Base-by-base conservation (phyloP, 1,284 basidiomycete genomes). In the Puccinia hordei region DNA sequence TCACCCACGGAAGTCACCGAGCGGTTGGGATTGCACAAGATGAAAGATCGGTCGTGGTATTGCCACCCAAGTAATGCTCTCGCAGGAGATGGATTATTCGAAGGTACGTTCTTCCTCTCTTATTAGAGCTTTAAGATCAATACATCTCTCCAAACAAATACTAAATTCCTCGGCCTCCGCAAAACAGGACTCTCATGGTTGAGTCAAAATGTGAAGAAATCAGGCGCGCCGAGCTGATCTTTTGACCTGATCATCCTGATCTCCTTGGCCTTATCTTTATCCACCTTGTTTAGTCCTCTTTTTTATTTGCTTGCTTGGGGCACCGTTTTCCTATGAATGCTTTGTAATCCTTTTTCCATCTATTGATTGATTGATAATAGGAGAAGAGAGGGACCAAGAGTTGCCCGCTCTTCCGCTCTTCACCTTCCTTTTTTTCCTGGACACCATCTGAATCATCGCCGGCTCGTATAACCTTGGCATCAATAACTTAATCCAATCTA, bases 1-100 rank as follows among this genome's bases (percentile, higher is more conserved):
- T 95, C 94, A 44, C 97, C 96, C 41, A 95, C 96, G 15, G 96
- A 99, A 86, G 94, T 99, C 53, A 99, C 97, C 12, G 97, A 99
- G 87, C 97, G 96, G 86, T 88, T 99, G 57, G 95, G 95, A 59
- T 88, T 99, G 83, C 93, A 98, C 86, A 89, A 92, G 83, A 96
- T 99, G 94, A 91, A 94, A 82, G 95, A 98, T 85, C 89, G 97
- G 82, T 94, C 93, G 86, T 99, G 97, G 97, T 99, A 97, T 89
- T 95, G 97, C 65, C 95, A 98, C 87, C 95, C 95, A 0, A 82
- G 81, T 55, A 85, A 84, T 66, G 85, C 85, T 13, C 83, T 84
- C 0, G 83, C 80, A 35, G 85, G 85, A 4, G 84, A 85, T 57
- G 81, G 75, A 49, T 69, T 78, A 12, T 78, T 78, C 49, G 51